Conservation (phyloP, 2,329 filamentous ascomycete species). For the Sordariomycetes sp. region DNA sequence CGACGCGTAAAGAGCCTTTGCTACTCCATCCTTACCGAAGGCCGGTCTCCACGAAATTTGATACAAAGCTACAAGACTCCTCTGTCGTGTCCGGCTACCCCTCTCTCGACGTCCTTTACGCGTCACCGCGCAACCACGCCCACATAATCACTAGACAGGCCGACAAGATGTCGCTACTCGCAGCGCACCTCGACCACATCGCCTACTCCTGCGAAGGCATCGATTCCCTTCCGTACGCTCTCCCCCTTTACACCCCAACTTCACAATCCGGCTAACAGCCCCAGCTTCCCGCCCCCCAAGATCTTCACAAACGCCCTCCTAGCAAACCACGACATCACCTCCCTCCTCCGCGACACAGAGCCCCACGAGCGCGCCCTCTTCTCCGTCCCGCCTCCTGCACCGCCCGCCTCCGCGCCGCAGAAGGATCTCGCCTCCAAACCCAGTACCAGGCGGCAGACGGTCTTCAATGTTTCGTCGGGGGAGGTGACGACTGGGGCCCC, state of each 20-base stretch:
- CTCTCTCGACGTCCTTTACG: not conserved
- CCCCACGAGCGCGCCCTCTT: conserved; percentile 89
- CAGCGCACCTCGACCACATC: conserved; percentile 65
- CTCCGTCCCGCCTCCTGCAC: conserved; percentile 63
- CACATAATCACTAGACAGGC: not conserved
- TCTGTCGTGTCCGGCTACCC: not conserved
- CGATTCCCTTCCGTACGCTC: conserved; percentile 54
- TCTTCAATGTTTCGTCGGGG: conserved; percentile 51
- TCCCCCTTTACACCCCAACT: not conserved
- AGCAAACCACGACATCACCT: conserved; percentile 79
- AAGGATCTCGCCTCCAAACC: conserved; percentile 23
- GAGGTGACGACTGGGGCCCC: conserved; percentile 46
- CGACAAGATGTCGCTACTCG: conserved; percentile 50
- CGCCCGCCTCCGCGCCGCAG: conserved; percentile 21
- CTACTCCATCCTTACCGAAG: not conserved
- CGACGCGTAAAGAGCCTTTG: not conserved
- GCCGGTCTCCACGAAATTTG: not conserved
- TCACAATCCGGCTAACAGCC: not conserved
- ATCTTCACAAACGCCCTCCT: conserved; percentile 93
- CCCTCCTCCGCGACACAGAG: conserved; percentile 90
- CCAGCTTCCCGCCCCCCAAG: conserved; percentile 76
- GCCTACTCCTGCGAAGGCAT: conserved; percentile 64
- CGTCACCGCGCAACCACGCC: not conserved
- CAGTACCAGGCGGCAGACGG: conserved; percentile 40
- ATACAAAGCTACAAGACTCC: not conserved